Evolutionary conservation across 192 early-diverging fungal genomes (phyloP), one percentile per base, ranked within the genome.

Genomic region (Blastocladiella britannica): DNA sequence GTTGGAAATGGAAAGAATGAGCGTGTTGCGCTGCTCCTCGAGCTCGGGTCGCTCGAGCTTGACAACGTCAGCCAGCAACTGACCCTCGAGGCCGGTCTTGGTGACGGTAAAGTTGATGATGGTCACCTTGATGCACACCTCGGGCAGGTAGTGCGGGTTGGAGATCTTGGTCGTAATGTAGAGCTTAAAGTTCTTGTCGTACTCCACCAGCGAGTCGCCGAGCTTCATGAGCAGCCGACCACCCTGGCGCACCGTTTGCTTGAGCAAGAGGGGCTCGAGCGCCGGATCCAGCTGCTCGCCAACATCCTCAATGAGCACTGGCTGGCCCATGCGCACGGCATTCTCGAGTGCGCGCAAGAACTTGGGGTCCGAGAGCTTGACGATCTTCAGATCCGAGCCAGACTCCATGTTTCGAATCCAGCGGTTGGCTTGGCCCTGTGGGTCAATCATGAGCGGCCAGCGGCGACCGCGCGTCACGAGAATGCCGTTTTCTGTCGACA

Each of bases 81-180:
- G 96, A 60, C 86, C 89, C 70, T 96, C 91, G 56, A 99, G 72
- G 71, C 89, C 91, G 28, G 84, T 82, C 26, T 91, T 82, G 18
- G 96, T 99, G 20, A 97, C 87, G 0, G 94, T 93, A 62, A 97
- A 99, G 81, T 97, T 99, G 52, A 99, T 91, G 72, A 99, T 91
- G 2, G 96, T 97, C 4, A 97, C 93, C 37, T 94, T 84, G 64
- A 82, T 86, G 75, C 85, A 92, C 12, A 99, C 79, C 62, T 99
- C 96, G 0, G 96, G 91, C n/a, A 86, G 73, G 75, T 97, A 95
- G 65, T 74, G 69, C 26, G 89, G 85, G 5, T 87, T 83, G 7
- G 96, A 86, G 63, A 97, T 89, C 59, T 91, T 80, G 5, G 94
- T 99, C 5, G 89, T 75, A 60, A 99, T 65, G 74, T 91, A 94